These are phyloP conservation scores for Didymella glomerata DNA, from an alignment of 2,329 filamentous ascomycete genomes.

Conservation along the genomic window DNA sequence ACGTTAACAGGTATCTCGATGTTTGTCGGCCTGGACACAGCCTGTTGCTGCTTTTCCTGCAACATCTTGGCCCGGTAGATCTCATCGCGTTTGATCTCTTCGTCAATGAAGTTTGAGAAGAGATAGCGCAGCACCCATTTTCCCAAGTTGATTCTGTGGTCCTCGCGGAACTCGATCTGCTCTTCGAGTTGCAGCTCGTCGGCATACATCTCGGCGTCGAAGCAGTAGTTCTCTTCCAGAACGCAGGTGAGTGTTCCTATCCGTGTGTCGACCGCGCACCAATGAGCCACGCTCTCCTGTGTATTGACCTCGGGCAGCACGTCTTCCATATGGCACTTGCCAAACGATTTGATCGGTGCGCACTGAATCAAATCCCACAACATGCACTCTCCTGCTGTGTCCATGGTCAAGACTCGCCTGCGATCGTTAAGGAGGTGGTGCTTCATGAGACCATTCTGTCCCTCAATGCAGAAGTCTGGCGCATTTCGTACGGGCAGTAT, in stretches of 20 bases:
- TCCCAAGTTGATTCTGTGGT: slow-evolving; percentile 95
- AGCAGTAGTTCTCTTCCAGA: slow-evolving; percentile 93
- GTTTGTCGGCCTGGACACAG: slow-evolving; percentile 61
- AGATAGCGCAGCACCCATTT: slow-evolving; percentile 96
- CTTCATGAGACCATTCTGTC: slow-evolving; percentile 94
- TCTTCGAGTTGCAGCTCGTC: slow-evolving; percentile 82
- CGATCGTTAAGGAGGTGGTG: slow-evolving; percentile 91
- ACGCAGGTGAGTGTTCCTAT: slow-evolving; percentile 92
- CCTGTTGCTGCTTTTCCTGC: slow-evolving; percentile 67
- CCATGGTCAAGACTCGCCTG: slow-evolving; percentile 85
- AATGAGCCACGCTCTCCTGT: slow-evolving; percentile 86
- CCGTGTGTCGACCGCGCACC: slow-evolving; percentile 94
- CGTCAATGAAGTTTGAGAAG: slow-evolving; percentile 87
- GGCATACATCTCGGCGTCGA: slow-evolving; percentile 96
- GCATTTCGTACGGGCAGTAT: slow-evolving; percentile 52
- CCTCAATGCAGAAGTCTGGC: slow-evolving; percentile 75
- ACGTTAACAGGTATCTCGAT: slow-evolving; percentile 64
- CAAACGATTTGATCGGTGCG: slow-evolving; percentile 86
- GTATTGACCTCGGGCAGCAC: slow-evolving; percentile 89
- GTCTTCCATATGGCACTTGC: slow-evolving; percentile 92
- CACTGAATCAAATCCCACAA: slow-evolving; percentile 97
- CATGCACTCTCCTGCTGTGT: slow-evolving; percentile 93
- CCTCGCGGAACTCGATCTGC: slow-evolving; percentile 83
- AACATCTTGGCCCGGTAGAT: slow-evolving; percentile 74
- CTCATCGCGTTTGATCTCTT: slow-evolving; percentile 86